Percentiles rank a stretch among this genome's conserved stretches.
Evolutionary conservation across 2,329 filamentous ascomycete genomes (phyloP).

Genomic region (Xylariales sp.): DNA sequence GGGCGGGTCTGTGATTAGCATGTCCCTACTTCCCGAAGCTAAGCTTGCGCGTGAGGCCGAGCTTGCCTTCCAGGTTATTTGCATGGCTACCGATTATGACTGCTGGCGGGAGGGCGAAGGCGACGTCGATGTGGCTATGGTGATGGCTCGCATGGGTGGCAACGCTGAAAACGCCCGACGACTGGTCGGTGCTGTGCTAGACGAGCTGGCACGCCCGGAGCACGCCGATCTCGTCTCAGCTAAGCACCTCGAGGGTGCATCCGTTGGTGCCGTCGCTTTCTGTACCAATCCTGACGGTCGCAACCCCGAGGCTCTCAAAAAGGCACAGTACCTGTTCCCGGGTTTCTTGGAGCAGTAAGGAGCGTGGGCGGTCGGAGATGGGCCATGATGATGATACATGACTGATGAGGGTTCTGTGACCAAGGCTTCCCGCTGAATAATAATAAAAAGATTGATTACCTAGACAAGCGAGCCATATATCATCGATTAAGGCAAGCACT

Average conservation of each 20-base stretch:
- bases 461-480: constrained; percentile 10
- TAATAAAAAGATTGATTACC: constrained; percentile 4
- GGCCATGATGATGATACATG: constrained; percentile 12
- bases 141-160: constrained; percentile 94
- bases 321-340: constrained; percentile 87
- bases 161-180: constrained; percentile 89
- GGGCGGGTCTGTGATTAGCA: constrained; percentile 97
- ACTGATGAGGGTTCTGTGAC: constrained; percentile 19
- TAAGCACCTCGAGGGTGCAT: constrained; percentile 82
- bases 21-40: constrained; percentile 94
- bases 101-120: constrained; percentile 83
- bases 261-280: constrained; percentile 80
- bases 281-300: constrained; percentile 86
- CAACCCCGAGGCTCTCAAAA: constrained; percentile 79
- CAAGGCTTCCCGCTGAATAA: constrained; percentile 3
- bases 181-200: constrained; percentile 86
- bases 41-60: constrained; percentile 97
- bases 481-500: background rate
- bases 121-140: constrained; percentile 93
- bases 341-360: constrained; percentile 67
- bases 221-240: constrained; percentile 76
- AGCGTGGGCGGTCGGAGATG: background rate
- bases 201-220: constrained; percentile 85
- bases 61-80: constrained; percentile 97
- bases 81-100: constrained; percentile 99